Evolutionary conservation across 805 yeast genomes (phyloP).

Genomic region (Candida maris): DNA sequence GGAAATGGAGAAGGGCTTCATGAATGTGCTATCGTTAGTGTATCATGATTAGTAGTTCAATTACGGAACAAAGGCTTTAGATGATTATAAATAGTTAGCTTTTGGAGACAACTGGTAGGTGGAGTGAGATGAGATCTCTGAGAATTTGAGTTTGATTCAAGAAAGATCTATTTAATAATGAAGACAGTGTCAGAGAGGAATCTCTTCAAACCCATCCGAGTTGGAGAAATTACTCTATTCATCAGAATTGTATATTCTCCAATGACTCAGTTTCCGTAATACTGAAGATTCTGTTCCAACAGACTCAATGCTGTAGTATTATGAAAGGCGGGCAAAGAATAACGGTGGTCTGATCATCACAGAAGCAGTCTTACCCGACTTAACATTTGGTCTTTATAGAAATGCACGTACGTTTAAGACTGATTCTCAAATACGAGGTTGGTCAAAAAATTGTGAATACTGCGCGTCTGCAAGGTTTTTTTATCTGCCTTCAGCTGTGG

Average conservation of each 20-base stretch:
- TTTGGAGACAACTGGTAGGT: too few relatives aligned
- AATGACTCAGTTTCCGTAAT: slow-evolving; percentile 45
- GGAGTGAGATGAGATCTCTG: too few relatives aligned
- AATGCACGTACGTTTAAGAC: slow-evolving; percentile 49
- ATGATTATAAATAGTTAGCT: too few relatives aligned
- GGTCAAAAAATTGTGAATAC: slow-evolving; percentile 47
- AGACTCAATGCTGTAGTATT: slow-evolving; percentile 48
- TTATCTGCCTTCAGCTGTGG: slow-evolving; percentile 50
- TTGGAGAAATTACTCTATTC: slow-evolving; percentile 35
- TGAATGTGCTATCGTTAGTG: too few relatives aligned
- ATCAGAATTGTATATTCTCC: slow-evolving; percentile 51
- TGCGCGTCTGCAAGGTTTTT: slow-evolving; percentile 49
- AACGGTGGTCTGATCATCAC: slow-evolving; percentile 61
- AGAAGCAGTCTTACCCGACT: slow-evolving; percentile 55
- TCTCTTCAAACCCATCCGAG: slow-evolving; percentile 41
- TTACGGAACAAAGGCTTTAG: too few relatives aligned
- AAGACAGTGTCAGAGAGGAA: slow-evolving; percentile 14
- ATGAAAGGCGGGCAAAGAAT: slow-evolving; percentile 48
- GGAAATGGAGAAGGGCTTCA: too few relatives aligned
- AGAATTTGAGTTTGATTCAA: too few relatives aligned
- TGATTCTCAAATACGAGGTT: slow-evolving; percentile 44
- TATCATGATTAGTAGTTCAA: too few relatives aligned
- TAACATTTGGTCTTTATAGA: slow-evolving; percentile 39
- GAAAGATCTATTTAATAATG: neutral
- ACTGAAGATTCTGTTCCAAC: slow-evolving; percentile 39